phyloP scores from a whole-genome alignment of 768 basidiomycete species.

The Phanerodontia chrysosporium region DNA sequence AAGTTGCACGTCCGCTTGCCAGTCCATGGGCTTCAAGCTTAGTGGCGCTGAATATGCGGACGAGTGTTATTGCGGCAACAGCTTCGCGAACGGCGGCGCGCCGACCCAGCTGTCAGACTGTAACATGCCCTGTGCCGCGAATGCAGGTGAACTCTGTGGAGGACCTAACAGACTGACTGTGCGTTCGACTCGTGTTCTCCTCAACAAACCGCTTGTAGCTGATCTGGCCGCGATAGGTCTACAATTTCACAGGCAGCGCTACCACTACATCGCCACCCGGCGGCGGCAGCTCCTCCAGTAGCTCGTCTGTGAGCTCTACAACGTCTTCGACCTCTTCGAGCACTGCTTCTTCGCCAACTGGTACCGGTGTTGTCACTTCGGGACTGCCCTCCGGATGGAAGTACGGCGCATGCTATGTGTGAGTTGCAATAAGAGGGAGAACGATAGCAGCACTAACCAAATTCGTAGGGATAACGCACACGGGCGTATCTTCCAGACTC shows the following conservation, averaged over 20 bases:
- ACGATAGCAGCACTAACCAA: neutral
- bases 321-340: slow-evolving; percentile 1
- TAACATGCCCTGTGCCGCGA: slow-evolving; percentile 62
- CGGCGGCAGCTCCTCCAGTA: slow-evolving; percentile 26
- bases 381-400: slow-evolving; percentile 55
- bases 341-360: too few species aligned
- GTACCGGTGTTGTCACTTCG: slow-evolving; percentile 41
- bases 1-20: slow-evolving; percentile 59
- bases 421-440: slow-evolving; percentile 3
- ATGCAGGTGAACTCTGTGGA: slow-evolving; percentile 64
- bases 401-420: slow-evolving; percentile 66
- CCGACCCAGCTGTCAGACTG: slow-evolving; percentile 49
- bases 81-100: slow-evolving; percentile 42
- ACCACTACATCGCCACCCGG: slow-evolving; percentile 24
- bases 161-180: slow-evolving; percentile 63
- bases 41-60: slow-evolving; percentile 40
- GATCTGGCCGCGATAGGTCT: slow-evolving; percentile 25
- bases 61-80: slow-evolving; percentile 40
- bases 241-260: slow-evolving; percentile 65
- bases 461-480: slow-evolving; percentile 46
- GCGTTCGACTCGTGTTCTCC: too few species aligned
- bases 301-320: slow-evolving; percentile 49
- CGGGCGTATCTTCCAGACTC: slow-evolving; percentile 53
- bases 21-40: slow-evolving; percentile 41
- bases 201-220: too few species aligned